These are phyloP conservation scores for Euphorbia peplus DNA, from an alignment of 345 rosid species.

Conservation along the genomic window DNA sequence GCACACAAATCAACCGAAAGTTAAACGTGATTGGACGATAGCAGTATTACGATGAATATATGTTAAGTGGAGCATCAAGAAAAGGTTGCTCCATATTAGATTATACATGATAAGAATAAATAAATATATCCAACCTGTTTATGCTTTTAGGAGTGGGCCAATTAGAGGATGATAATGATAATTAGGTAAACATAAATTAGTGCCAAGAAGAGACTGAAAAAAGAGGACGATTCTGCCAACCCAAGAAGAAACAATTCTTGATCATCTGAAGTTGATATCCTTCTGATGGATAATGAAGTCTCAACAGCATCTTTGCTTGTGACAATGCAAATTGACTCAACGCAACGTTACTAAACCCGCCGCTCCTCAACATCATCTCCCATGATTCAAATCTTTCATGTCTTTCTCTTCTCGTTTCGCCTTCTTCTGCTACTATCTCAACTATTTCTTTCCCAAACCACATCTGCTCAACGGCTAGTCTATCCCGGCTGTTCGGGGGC, in stretches of 20 bases:
- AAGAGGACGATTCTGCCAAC: conserved; percentile 86
- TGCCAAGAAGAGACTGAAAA: conserved; percentile 95
- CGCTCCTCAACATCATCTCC: conserved; percentile 62
- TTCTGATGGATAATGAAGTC: conserved; percentile 94
- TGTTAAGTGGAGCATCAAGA: not conserved
- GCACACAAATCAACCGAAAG: too few relatives aligned
- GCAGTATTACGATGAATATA: too few relatives aligned
- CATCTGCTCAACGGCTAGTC: conserved; percentile 68
- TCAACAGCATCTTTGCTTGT: conserved; percentile 85
- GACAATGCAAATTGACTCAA: conserved; percentile 77
- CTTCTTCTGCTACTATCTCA: conserved; percentile 68
- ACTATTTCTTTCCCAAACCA: conserved; percentile 87
- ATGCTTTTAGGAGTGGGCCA: not conserved
- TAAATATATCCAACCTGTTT: not conserved
- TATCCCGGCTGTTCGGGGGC: conserved; percentile 82
- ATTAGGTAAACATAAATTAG: conserved; percentile 16
- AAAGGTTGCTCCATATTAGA: not conserved
- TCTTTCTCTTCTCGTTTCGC: conserved; percentile 52
- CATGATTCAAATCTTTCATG: conserved; percentile 66
- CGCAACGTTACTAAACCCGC: conserved; percentile 66
- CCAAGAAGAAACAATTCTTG: conserved; percentile 60
- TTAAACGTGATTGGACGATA: too few relatives aligned
- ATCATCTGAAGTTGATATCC: conserved; percentile 78
- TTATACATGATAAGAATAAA: not conserved
- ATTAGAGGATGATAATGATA: not conserved